Percentiles rank a stretch among this genome's conserved stretches.
Evolutionary conservation across 257 asterid species (phyloP).

Genomic region (Nyctanthes arbortristis): DNA sequence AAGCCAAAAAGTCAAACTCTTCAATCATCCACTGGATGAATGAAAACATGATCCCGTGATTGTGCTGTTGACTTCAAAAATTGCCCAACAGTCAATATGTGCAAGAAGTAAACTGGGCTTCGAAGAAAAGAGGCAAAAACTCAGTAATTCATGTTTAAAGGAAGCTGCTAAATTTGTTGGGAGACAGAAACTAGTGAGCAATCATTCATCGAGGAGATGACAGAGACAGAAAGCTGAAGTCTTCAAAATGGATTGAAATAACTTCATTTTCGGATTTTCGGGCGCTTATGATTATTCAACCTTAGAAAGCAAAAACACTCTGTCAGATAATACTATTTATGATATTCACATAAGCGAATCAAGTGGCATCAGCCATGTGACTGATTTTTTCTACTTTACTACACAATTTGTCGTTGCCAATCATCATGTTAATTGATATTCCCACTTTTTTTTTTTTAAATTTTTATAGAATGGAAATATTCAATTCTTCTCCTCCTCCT

Average conservation of each 20-base stretch:
- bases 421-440: neutral
- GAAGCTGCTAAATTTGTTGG: neutral
- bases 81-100: neutral
- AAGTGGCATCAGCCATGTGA: conserved; percentile 32
- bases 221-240: conserved; percentile 20
- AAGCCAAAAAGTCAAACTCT: conserved; percentile 21
- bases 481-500: neutral
- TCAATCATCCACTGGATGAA: conserved; percentile 12
- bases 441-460: neutral
- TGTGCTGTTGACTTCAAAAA: neutral
- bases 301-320: conserved; percentile 10
- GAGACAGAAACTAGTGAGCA: neutral
- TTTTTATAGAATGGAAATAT: neutral
- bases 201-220: neutral
- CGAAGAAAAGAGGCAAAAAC: neutral
- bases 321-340: conserved; percentile 2
- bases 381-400: conserved; percentile 10
- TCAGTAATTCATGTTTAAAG: neutral
- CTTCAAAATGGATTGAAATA: conserved; percentile 27
- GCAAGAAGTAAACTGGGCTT: conserved; percentile 13
- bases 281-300: neutral
- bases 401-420: neutral
- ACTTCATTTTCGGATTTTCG: conserved; percentile 10
- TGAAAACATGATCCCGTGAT: neutral
- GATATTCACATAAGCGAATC: conserved; percentile 12